Percentiles rank a stretch among this genome's conserved stretches.
Evolutionary conservation across 148 eudicot species (phyloP).

Genomic region (Fagopyrum homotropicum): DNA sequence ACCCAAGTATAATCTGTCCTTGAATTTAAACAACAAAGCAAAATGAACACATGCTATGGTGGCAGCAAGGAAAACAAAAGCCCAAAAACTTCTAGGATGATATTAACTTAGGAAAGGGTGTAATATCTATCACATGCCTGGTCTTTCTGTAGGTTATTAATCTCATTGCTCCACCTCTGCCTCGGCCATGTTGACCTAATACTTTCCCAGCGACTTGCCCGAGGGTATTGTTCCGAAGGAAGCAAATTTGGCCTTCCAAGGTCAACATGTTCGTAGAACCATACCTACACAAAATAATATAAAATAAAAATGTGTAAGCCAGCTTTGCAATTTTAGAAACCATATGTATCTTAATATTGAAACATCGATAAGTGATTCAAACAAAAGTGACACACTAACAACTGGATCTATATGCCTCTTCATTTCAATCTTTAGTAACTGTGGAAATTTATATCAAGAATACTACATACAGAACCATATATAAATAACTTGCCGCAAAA

Average conservation of each 20-base stretch:
- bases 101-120: background rate
- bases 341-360: background rate
- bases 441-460: background rate
- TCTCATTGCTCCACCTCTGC: slow-evolving; percentile 26
- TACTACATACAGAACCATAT: background rate
- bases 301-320: background rate
- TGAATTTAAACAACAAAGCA: background rate
- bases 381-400: background rate
- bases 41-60: background rate
- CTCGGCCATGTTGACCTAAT: slow-evolving; percentile 32
- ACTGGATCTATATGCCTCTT: background rate
- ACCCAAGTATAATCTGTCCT: background rate
- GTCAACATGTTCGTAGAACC: slow-evolving; percentile 70
- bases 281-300: slow-evolving; percentile 40
- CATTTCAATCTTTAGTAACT: background rate
- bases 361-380: background rate
- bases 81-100: background rate
- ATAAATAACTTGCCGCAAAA: background rate
- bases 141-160: slow-evolving; percentile 41
- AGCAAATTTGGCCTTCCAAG: slow-evolving; percentile 47
- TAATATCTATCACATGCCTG: slow-evolving; percentile 30
- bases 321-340: background rate
- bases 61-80: background rate
- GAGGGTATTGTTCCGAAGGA: slow-evolving; percentile 30
- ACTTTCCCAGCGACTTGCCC: slow-evolving; percentile 58